Conservation (phyloP, 2,329 filamentous ascomycete species). For the Fusarium xyrophilum region DNA sequence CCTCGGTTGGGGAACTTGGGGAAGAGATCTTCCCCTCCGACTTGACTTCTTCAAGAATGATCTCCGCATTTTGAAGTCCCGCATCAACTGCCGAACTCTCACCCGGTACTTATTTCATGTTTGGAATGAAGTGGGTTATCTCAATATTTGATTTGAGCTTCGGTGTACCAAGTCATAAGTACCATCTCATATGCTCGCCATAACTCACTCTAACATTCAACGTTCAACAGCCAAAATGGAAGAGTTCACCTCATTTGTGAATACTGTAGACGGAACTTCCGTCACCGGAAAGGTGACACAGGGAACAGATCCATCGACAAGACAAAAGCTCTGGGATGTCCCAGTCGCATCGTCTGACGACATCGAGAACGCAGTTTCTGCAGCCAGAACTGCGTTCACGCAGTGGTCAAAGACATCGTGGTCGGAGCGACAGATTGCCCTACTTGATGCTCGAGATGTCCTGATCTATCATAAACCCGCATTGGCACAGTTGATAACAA, state of each 20-base stretch:
- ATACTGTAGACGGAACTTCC: not conserved
- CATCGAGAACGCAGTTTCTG: not conserved
- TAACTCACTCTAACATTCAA: not conserved
- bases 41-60: not conserved
- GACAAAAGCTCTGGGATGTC: conserved; percentile 2
- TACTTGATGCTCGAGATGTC: not conserved
- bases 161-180: not conserved
- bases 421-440: not conserved
- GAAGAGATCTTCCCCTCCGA: not conserved
- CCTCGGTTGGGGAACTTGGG: not conserved
- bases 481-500: not conserved
- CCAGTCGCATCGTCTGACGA: not conserved
- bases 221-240: not conserved
- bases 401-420: not conserved
- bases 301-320: conserved; percentile 1
- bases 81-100: not conserved
- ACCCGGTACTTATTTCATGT: not conserved
- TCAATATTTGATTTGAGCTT: not conserved
- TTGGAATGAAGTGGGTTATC: not conserved
- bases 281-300: not conserved
- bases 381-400: not conserved
- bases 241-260: not conserved
- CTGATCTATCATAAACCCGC: not conserved
- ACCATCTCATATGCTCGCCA: no score
- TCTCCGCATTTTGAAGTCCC: not conserved